Percentiles rank a stretch among this genome's conserved stretches.
phyloP scores from a whole-genome alignment of 2,329 filamentous ascomycete genomes.

The Colletotrichum australisinense region DNA sequence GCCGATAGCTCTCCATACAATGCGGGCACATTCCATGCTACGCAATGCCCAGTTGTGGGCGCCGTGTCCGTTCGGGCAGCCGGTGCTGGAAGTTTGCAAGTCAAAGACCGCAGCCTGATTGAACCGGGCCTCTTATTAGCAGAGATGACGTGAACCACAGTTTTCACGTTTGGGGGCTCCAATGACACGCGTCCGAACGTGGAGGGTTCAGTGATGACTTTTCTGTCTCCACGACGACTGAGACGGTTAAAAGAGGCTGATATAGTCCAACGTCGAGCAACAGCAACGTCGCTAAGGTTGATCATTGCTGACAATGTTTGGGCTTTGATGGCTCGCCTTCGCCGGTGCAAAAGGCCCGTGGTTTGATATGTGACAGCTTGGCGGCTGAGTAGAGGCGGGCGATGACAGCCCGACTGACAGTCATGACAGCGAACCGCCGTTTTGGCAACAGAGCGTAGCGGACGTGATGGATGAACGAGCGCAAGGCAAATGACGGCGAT shows the following conservation, averaged over 20 bases:
- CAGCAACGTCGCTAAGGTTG: neutral
- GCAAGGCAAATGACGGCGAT: neutral
- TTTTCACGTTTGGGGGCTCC: neutral
- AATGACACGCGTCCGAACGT: conserved; percentile 9
- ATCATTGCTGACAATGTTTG: neutral
- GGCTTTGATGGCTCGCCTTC: neutral
- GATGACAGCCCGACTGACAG: conserved; percentile 11
- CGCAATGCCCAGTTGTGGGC: conserved; percentile 11
- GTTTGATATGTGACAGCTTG: conserved; percentile 30
- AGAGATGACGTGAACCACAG: conserved; percentile 26
- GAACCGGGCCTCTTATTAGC: conserved; percentile 11
- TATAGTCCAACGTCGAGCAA: conserved; percentile 19
- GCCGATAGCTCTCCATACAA: conserved; percentile 25
- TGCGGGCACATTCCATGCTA: conserved; percentile 25
- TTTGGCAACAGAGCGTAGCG: neutral
- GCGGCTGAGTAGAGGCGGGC: neutral
- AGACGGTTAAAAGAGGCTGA: conserved; percentile 6
- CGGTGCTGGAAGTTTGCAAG: neutral
- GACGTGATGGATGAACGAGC: neutral
- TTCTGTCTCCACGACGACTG: conserved; percentile 26
- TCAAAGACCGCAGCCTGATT: conserved; percentile 16
- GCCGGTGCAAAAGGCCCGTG: conserved; percentile 2
- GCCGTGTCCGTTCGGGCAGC: conserved; percentile 1
- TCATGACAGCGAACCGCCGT: conserved; percentile 15
- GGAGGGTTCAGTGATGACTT: conserved; percentile 4